Evolutionary conservation across 495 filamentous ascomycete species (phyloP).

Genomic region (Copromyces sp.): DNA sequence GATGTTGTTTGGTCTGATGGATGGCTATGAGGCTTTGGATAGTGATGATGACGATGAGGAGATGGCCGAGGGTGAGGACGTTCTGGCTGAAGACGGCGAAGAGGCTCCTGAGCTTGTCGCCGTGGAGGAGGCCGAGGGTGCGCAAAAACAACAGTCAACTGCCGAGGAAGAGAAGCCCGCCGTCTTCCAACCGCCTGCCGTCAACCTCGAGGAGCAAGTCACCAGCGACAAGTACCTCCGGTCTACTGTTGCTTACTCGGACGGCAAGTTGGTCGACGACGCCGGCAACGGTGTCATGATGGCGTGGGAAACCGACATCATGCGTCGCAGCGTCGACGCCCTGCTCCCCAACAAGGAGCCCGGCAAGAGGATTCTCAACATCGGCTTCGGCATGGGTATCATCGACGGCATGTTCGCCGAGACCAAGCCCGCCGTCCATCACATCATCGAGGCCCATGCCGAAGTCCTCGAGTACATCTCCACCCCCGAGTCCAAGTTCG

Average conservation of each 20-base stretch:
- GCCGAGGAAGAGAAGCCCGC: conserved; percentile 8
- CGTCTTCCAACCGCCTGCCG: conserved; percentile 26
- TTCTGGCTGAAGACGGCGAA: conserved; percentile 32
- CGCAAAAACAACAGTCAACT: conserved; percentile 8
- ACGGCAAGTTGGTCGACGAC: conserved; percentile 64
- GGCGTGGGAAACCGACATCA: conserved; percentile 89
- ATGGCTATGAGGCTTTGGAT: conserved; percentile 64
- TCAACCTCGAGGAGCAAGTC: conserved; percentile 30
- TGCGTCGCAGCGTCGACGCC: conserved; percentile 59
- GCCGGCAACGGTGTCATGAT: conserved; percentile 90
- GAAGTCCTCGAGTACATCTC: conserved; percentile 62
- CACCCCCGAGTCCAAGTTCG: conserved; percentile 32
- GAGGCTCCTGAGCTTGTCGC: conserved; percentile 23
- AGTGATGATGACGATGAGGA: conserved; percentile 54
- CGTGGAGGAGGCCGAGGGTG: conserved; percentile 10
- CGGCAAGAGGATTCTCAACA: conserved; percentile 69
- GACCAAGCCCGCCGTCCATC: conserved; percentile 55
- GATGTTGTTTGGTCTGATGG: conserved; percentile 64
- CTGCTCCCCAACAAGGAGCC: conserved; percentile 29
- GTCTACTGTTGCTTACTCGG: conserved; percentile 65
- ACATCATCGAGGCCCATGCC: conserved; percentile 90
- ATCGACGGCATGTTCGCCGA: conserved; percentile 75
- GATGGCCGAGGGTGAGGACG: conserved; percentile 31
- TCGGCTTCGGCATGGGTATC: conserved; percentile 96
- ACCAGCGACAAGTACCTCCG: conserved; percentile 64